These are phyloP conservation scores for Daldinia decipiens DNA, from an alignment of 495 filamentous ascomycete species.

Conservation along the genomic window DNA sequence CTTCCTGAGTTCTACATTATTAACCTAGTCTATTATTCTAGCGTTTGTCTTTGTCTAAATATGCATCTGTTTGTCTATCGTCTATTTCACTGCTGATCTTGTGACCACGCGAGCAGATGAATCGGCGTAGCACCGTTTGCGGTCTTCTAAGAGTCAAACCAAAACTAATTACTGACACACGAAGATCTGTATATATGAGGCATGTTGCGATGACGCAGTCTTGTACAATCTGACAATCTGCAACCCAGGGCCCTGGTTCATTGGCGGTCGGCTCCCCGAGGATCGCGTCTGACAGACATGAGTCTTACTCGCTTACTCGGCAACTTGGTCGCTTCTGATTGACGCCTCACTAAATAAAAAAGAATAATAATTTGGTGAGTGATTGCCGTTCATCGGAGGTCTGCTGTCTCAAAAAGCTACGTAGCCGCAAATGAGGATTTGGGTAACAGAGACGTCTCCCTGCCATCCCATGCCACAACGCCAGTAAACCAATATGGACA, in stretches of 20 bases:
- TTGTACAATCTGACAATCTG: constrained; percentile 21
- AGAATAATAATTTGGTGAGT: constrained; percentile 19
- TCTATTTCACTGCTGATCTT: neutral
- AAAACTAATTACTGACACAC: constrained; percentile 7
- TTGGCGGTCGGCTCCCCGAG: constrained; percentile 32
- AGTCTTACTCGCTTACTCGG: constrained; percentile 31
- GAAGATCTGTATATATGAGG: constrained; percentile 6
- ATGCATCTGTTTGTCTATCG: neutral
- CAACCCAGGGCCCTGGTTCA: constrained; percentile 40
- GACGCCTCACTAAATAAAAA: constrained; percentile 14
- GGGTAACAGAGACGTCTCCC: constrained; percentile 37
- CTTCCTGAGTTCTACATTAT: constrained; percentile 6
- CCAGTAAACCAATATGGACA: constrained; percentile 10
- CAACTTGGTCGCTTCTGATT: constrained; percentile 30
- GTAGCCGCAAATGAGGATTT: constrained; percentile 37
- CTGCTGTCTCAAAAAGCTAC: constrained; percentile 24
- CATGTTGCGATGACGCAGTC: constrained; percentile 35
- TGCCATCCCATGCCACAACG: neutral
- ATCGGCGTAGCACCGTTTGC: constrained; percentile 6
- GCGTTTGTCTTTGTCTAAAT: neutral
- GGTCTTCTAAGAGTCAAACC: constrained; percentile 13
- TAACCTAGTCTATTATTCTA: neutral
- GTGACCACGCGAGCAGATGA: constrained; percentile 1
- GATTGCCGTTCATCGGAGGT: constrained; percentile 41
- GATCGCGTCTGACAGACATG: constrained; percentile 23